phyloP scores from a whole-genome alignment of 202 grass and related monocot genomes.

The Saccharum hybrid region DNA sequence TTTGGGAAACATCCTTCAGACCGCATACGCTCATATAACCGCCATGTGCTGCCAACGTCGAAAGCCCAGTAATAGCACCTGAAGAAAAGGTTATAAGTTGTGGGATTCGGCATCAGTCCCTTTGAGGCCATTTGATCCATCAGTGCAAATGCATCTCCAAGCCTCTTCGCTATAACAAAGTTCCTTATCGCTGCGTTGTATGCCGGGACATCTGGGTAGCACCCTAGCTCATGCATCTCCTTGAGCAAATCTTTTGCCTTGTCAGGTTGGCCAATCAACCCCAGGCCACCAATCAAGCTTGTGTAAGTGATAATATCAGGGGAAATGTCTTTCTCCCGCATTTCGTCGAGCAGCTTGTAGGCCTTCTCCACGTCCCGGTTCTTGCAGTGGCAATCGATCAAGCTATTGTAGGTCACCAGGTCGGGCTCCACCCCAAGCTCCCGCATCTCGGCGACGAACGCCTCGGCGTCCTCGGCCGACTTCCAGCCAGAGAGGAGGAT shows the following conservation, averaged over 20 bases:
- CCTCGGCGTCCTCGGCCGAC: slow-evolving; percentile 72
- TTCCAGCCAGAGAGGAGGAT: slow-evolving; percentile 88
- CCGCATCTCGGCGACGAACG: slow-evolving; percentile 74
- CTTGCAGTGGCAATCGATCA: slow-evolving; percentile 92
- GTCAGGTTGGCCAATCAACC: slow-evolving; percentile 79
- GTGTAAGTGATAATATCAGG: slow-evolving; percentile 86
- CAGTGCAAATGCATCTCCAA: slow-evolving; percentile 70
- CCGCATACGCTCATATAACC: slow-evolving; percentile 68
- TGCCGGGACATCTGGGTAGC: slow-evolving; percentile 69
- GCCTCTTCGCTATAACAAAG: slow-evolving; percentile 89
- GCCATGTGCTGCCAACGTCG: slow-evolving; percentile 61
- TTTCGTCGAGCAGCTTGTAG: slow-evolving; percentile 76
- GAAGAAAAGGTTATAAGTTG: slow-evolving; percentile 90
- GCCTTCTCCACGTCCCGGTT: slow-evolving; percentile 65
- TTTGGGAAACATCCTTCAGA: slow-evolving; percentile 74
- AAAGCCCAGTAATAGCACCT: slow-evolving; percentile 84
- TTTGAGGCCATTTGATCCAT: slow-evolving; percentile 73
- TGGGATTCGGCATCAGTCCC: slow-evolving; percentile 74
- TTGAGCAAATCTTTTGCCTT: slow-evolving; percentile 74
- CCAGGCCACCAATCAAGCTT: slow-evolving; percentile 72
- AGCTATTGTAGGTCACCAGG: slow-evolving; percentile 77
- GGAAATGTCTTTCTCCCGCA: slow-evolving; percentile 62
- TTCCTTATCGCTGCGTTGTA: slow-evolving; percentile 77
- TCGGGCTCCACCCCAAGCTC: slow-evolving; percentile 72
- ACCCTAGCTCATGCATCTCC: slow-evolving; percentile 84